Base-by-base conservation (phyloP, 1,139 yeast species). In the Diutina pseudorugosa region DNA sequence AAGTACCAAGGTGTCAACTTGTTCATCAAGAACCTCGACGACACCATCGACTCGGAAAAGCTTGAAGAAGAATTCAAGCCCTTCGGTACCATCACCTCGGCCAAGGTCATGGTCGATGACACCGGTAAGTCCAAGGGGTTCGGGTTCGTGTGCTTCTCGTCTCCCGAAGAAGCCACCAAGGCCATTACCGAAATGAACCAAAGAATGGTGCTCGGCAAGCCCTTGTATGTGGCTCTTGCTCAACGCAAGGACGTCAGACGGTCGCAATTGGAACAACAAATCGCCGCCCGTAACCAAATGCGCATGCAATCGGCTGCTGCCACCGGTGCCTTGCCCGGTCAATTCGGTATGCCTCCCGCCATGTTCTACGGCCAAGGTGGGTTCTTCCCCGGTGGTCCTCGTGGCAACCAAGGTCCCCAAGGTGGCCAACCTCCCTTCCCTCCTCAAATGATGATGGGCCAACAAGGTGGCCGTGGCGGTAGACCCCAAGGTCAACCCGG, bases 181-280 rank as follows among this genome's bases (percentile, higher is more conserved):
- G 99, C 99, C 60, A 90, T 91, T 70, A 82, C 94, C 64, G 98
- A 93, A 78, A 91, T 93, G 96, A 90, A 91, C 82, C 97, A 91
- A 77, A 87, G 93, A 71, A 87, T 93, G 87, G 82, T 93, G 64
- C 83, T 83, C 64, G 91, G 94, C 69, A 93, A 94, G 81, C 98
- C 98, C 65, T 80, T 93, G 69, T 93, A 93, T 71, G 99, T 93
- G 73, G 97, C 98, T 59, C 84, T 94, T 68, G 98, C 98, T 64
- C 98, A 93, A 82, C 88, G 97, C 74, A 91, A 90, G 78, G 98
- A 93, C 66, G 96, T 89, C 58, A 90, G 99, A 82, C 88, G 96
- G 70, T 82, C 90, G 65, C 98, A 93, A 78, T 80, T 94, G 70
- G 94, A 90, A 72, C 98, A 94, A 77, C 98, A 93, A 75, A 87